A percentile compares a stretch with the other conserved stretches of the same genome.
phyloP scores from a whole-genome alignment of 139 green algal genomes.

The Pleodorina starrii region DNA sequence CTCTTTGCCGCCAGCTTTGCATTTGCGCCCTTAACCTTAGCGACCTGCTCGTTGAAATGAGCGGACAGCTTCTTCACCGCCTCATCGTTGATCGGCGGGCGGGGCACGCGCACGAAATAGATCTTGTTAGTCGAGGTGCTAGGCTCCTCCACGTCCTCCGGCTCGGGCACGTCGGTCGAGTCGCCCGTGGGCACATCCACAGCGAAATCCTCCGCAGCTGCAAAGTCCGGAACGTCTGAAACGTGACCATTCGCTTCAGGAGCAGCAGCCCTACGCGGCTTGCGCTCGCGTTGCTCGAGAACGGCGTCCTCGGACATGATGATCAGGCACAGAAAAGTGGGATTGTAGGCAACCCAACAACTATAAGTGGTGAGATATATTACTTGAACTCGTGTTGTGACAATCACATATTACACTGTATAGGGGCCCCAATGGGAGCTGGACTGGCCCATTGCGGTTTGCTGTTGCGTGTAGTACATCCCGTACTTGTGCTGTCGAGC shows the following conservation, averaged over 20 bases:
- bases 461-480: too few relatives aligned
- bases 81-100: conserved; percentile 62
- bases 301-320: conserved; percentile 26
- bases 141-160: conserved; percentile 19
- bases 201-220: conserved; percentile 16
- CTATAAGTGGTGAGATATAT: too few relatives aligned
- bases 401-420: too few relatives aligned
- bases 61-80: conserved; percentile 58
- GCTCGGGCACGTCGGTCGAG: conserved; percentile 40
- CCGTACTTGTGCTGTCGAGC: too few relatives aligned
- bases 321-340: too few relatives aligned
- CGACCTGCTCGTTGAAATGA: conserved; percentile 57
- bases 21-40: conserved; percentile 69
- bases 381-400: too few relatives aligned
- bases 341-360: too few relatives aligned
- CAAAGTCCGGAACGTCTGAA: conserved; percentile 28
- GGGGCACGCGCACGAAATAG: conserved; percentile 66
- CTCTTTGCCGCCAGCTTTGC: conserved; percentile 59
- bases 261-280: neutral
- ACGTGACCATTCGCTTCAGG: conserved; percentile 25
- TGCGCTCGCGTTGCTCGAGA: conserved; percentile 44
- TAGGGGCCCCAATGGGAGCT: too few relatives aligned
- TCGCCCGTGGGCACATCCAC: conserved; percentile 15
- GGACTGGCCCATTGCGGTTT: too few relatives aligned
- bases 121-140: conserved; percentile 37